These are phyloP conservation scores for Pisolithus orientalis DNA, from an alignment of 768 basidiomycete species.

Conservation along the genomic window DNA sequence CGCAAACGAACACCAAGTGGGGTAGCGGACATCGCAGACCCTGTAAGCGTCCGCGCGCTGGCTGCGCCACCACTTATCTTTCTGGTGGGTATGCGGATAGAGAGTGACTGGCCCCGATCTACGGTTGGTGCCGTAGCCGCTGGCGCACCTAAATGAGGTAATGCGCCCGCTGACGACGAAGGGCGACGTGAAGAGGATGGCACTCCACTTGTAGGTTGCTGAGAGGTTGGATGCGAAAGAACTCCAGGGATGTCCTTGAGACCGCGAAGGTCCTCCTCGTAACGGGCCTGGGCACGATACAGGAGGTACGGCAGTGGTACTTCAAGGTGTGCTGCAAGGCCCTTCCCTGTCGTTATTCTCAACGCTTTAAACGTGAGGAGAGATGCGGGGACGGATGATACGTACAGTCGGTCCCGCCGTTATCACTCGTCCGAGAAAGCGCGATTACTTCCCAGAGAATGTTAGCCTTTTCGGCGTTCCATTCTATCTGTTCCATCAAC, in stretches of 20 bases:
- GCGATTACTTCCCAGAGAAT: slow-evolving; percentile 86
- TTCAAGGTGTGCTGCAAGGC: slow-evolving; percentile 68
- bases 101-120: slow-evolving; percentile 8
- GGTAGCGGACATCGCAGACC: slow-evolving; percentile 42
- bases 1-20: slow-evolving; percentile 66
- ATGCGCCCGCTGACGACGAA: slow-evolving; percentile 5
- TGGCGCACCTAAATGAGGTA: slow-evolving; percentile 11
- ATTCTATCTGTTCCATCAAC: slow-evolving; percentile 56
- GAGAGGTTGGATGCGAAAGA: slow-evolving; percentile 40
- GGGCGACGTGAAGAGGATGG: slow-evolving; percentile 16
- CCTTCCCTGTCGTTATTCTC: slow-evolving; percentile 56
- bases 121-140: slow-evolving; percentile 6
- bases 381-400: background rate
- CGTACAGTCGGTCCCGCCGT: slow-evolving; percentile 75
- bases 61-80: background rate
- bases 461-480: slow-evolving; percentile 79
- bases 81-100: slow-evolving; percentile 20
- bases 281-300: slow-evolving; percentile 77
- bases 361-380: background rate
- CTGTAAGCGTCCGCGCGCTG: slow-evolving; percentile 23
- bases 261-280: slow-evolving; percentile 79
- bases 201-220: slow-evolving; percentile 13
- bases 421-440: slow-evolving; percentile 65
- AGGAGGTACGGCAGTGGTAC: slow-evolving; percentile 82
- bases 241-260: slow-evolving; percentile 65